Evolutionary conservation across 164 flowering plant genomes (phyloP), one percentile per base, ranked within the genome.

Genomic region (Houttuynia cordata): DNA sequence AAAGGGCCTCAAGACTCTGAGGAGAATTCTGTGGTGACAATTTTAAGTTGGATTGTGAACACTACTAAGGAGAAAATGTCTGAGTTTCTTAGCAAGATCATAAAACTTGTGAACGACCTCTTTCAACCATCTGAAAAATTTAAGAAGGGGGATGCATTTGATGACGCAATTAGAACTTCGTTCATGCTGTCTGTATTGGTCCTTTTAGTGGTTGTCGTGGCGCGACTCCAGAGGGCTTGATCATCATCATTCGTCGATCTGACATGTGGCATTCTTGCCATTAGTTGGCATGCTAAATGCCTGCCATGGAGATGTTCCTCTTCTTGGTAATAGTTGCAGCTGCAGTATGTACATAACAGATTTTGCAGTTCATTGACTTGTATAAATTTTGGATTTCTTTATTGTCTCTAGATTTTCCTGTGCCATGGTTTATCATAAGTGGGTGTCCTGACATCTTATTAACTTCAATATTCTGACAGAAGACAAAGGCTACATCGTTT

Each of bases 181-280:
- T 62, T 87, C 57, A 25, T 83, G 71, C 83, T 90, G 40, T 76
- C 92, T 0, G 54, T 87, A 4, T 34, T 85, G 59, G 92, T 85
- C 37, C 71, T 90, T 65, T 57, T 87, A 50, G 60, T 87, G 56
- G 88, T 90, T 56, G 81, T 81, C 20, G 71, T 83, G 62, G 64
- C 73, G 63, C 82, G 94, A 59, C 73, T 71, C 41, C 24, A 53
- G n/a, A 56, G 56, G 56, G 74, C 79, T 41, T 81, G 81, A 83
- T 55, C 57, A 24, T 57, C 62, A 19, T 22, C 55, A 84, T 81
- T 78, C 53, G 84, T 17, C 75, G 83, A 79, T 76, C 71, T 71
- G 45, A 57, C 65, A 21, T 18, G 24, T 19, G 52, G 62, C 24
- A 51, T 20, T n/a, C 47, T 30, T 57, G 53, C 25, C 17, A 12